Conservation (phyloP, 768 basidiomycete genomes). For the Boletus vermiculosoides region DNA sequence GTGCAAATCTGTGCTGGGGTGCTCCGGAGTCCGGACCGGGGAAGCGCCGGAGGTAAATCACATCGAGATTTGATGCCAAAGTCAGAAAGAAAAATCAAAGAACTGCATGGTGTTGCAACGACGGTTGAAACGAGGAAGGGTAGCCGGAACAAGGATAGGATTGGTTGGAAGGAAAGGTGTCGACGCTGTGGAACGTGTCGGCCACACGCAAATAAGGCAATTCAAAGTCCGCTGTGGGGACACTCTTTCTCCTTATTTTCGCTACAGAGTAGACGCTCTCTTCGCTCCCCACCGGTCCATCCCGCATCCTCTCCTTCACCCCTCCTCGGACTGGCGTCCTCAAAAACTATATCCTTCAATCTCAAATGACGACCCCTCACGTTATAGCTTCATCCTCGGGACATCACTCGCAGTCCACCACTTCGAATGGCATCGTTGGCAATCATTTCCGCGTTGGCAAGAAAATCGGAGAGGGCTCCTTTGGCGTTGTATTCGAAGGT, state of each 20-base stretch:
- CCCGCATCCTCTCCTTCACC: constrained; percentile 23
- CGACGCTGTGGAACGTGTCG: constrained; percentile 30
- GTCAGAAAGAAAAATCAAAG: not conserved
- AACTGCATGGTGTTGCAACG: not conserved
- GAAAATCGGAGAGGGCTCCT: constrained; percentile 99
- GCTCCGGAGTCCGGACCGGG: not conserved
- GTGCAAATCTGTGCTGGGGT: not conserved
- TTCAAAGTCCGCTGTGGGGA: constrained; percentile 35
- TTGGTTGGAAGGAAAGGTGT: not conserved
- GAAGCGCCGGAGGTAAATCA: not conserved
- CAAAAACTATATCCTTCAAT: constrained; percentile 1
- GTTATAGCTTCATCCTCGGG: constrained; percentile 77
- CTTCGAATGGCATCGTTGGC: constrained; percentile 72
- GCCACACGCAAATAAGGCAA: constrained; percentile 18
- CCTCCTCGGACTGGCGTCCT: constrained; percentile 31
- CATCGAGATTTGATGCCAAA: not conserved
- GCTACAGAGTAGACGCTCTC: constrained; percentile 22
- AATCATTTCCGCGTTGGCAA: constrained; percentile 88
- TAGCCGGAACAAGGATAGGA: not conserved
- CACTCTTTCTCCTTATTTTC: constrained; percentile 30
- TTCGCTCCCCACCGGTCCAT: constrained; percentile 22
- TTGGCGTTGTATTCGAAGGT: constrained; percentile 98
- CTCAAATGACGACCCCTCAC: constrained; percentile 74
- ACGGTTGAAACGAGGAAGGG: not conserved
- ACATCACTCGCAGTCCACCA: constrained; percentile 62